These are phyloP conservation scores for Beauveria rudraprayagi DNA, from an alignment of 2,329 filamentous ascomycete species.

Conservation along the genomic window DNA sequence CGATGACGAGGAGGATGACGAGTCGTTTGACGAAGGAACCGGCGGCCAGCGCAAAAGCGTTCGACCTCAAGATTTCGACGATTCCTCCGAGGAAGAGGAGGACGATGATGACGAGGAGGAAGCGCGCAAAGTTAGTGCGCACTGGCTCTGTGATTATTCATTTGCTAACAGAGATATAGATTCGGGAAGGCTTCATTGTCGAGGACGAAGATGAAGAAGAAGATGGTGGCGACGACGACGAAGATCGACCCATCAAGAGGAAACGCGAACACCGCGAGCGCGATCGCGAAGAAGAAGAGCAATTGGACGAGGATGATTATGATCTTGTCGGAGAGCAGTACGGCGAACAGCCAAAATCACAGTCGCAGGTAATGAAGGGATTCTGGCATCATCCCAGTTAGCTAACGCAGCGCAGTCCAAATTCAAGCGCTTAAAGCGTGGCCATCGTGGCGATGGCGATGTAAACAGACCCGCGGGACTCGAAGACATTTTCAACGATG, in stretches of 20 bases:
- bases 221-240: slow-evolving; percentile 51
- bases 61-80: slow-evolving; percentile 46
- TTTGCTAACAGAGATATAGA: slow-evolving; percentile 37
- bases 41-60: slow-evolving; percentile 47
- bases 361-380: slow-evolving; percentile 56
- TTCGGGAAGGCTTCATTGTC: slow-evolving; percentile 92
- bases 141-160: not conserved
- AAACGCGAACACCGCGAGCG: slow-evolving; percentile 68
- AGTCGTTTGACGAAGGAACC: slow-evolving; percentile 70
- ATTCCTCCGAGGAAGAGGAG: slow-evolving; percentile 88
- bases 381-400: not conserved
- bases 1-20: slow-evolving; percentile 78
- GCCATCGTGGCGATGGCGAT: slow-evolving; percentile 68
- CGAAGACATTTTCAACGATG: slow-evolving; percentile 90
- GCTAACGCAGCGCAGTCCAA: slow-evolving; percentile 54
- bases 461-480: slow-evolving; percentile 62
- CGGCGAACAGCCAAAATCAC: slow-evolving; percentile 52
- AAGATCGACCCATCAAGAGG: slow-evolving; percentile 54
- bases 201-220: slow-evolving; percentile 70
- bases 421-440: slow-evolving; percentile 93
- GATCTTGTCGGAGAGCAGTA: slow-evolving; percentile 85
- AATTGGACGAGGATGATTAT: slow-evolving; percentile 90
- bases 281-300: slow-evolving; percentile 77
- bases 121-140: slow-evolving; percentile 55
- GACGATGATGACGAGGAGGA: slow-evolving; percentile 89